These are phyloP conservation scores for Ceratocystis smalleyi DNA, from an alignment of 2,329 filamentous ascomycete species.

Conservation along the genomic window DNA sequence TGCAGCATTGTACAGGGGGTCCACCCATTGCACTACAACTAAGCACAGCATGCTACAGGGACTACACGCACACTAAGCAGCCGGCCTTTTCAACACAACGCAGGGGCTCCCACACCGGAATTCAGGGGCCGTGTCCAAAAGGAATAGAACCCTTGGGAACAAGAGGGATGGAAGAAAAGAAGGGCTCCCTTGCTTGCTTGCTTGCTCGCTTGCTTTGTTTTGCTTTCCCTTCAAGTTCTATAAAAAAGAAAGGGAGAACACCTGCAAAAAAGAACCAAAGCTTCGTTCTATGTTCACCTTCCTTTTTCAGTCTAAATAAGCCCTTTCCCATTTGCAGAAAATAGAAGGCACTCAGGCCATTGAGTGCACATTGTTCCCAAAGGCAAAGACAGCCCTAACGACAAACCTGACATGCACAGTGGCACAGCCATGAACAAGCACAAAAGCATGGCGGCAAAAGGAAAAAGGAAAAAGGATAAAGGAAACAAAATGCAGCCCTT, in stretches of 20 bases:
- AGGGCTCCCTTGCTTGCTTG: no score
- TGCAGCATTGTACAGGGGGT: no score
- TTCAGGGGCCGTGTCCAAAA: not conserved
- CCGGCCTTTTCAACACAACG: no score
- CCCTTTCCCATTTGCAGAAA: no score
- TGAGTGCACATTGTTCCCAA: not conserved
- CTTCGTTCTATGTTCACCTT: not conserved
- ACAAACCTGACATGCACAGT: not conserved
- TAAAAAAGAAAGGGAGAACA: no score
- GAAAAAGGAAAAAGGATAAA: not conserved
- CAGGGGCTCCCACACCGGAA: not conserved
- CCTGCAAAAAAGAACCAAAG: not conserved
- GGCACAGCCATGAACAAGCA: not conserved
- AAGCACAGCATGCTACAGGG: not conserved
- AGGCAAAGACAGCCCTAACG: not conserved
- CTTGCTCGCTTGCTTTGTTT: no score
- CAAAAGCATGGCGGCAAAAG: not conserved
- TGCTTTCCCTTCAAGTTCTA: no score
- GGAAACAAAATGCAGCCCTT: not conserved
- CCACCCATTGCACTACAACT: no score
- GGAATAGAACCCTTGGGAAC: not conserved
- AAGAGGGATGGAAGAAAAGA: not conserved
- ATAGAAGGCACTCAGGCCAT: no score
- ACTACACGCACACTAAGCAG: not conserved
- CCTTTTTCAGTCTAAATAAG: not conserved